phyloP scores from a whole-genome alignment of 78 protist species.

The Dictyostelium intermedium region DNA sequence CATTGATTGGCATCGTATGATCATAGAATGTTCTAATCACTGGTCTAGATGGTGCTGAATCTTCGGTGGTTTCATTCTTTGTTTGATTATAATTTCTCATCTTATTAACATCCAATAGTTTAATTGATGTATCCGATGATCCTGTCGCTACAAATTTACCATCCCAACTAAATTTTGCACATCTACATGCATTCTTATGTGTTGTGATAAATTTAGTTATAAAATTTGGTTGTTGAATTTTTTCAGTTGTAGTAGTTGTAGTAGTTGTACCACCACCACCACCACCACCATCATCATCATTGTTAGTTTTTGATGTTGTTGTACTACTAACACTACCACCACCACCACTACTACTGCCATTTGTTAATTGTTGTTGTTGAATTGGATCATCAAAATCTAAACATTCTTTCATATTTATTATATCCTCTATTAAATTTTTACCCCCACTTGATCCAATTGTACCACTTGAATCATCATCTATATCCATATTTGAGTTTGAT shows the following conservation, averaged over 20 bases:
- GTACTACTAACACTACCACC: background rate
- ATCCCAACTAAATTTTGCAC: conserved; percentile 81
- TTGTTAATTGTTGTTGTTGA: background rate
- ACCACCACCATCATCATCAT: no score
- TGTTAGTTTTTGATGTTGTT: background rate
- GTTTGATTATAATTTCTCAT: conserved; percentile 79
- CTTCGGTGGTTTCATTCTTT: conserved; percentile 75
- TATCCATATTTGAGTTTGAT: background rate
- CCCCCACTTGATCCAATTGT: background rate
- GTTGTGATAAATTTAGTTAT: conserved; percentile 83
- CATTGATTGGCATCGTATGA: conserved; percentile 84
- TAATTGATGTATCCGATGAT: conserved; percentile 83
- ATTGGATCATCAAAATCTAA: background rate
- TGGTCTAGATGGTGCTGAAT: conserved; percentile 75
- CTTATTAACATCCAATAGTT: conserved; percentile 73
- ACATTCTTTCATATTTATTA: background rate
- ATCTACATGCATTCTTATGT: conserved; percentile 86
- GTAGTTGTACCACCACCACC: background rate
- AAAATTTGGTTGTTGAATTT: conserved; percentile 8
- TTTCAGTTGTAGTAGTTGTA: background rate
- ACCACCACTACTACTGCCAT: background rate
- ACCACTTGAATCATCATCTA: conserved; percentile 32
- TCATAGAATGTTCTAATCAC: conserved; percentile 85
- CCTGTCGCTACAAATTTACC: conserved; percentile 88
- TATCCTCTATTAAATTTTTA: conserved; percentile 22